phyloP scores from a whole-genome alignment of 345 rosid species.

The Citrus unshiu region DNA sequence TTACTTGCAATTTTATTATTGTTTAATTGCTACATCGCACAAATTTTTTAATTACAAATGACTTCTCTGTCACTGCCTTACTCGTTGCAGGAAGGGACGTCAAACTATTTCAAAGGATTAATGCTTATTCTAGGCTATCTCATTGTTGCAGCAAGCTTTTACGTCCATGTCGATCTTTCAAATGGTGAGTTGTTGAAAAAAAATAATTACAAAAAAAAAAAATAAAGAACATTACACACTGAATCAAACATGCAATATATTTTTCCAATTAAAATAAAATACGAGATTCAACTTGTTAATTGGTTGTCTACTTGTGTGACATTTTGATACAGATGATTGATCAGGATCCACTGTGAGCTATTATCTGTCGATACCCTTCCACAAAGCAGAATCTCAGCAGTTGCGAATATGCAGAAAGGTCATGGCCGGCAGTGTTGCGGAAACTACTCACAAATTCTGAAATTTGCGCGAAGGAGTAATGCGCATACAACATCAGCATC shows the following conservation, averaged over 20 bases:
- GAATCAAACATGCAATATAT: not conserved
- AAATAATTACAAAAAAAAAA: too few relatives aligned
- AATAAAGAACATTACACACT: not conserved
- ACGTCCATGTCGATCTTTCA: constrained; percentile 39
- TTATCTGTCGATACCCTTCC: not conserved
- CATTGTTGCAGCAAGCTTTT: constrained; percentile 50
- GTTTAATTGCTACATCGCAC: not conserved
- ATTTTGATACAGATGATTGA: constrained; percentile 4
- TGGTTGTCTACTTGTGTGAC: not conserved
- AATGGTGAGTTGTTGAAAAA: constrained; percentile 16
- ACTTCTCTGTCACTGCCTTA: not conserved
- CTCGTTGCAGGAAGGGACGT: constrained; percentile 38
- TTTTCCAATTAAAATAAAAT: not conserved
- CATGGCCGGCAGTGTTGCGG: not conserved
- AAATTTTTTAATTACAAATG: not conserved
- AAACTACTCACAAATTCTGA: not conserved
- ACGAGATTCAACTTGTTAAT: not conserved
- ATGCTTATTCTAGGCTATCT: constrained; percentile 48
- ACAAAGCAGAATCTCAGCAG: not conserved
- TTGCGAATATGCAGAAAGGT: not conserved
- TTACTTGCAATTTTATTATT: not conserved
- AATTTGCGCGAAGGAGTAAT: not conserved
- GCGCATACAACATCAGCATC: not conserved
- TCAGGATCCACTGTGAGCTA: not conserved
- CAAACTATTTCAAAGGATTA: constrained; percentile 50